Conservation (phyloP, 2,329 filamentous ascomycete species). For the Fusarium sp. region DNA sequence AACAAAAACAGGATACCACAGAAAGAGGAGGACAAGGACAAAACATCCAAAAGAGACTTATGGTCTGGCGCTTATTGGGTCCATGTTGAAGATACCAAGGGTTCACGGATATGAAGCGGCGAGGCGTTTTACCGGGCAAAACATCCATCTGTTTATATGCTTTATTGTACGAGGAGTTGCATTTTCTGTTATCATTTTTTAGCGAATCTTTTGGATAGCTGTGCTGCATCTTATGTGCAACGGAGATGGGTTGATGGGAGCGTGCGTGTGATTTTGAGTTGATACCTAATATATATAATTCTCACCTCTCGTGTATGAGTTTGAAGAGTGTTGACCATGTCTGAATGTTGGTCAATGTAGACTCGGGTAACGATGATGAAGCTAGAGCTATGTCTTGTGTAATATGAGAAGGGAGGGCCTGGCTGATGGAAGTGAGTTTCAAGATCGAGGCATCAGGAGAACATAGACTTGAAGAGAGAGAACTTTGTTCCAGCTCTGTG, state of each 20-base stretch:
- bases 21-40: neutral
- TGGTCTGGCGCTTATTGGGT: constrained; percentile 40
- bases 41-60: constrained; percentile 28
- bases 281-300: constrained; percentile 40
- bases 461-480: no score
- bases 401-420: neutral
- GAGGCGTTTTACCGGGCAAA: constrained; percentile 36
- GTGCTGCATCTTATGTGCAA: constrained; percentile 6
- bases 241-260: constrained; percentile 13
- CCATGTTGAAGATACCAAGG: constrained; percentile 42
- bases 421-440: neutral
- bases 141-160: constrained; percentile 10
- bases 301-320: constrained; percentile 16
- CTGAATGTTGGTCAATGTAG: no score
- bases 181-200: constrained; percentile 7
- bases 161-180: constrained; percentile 19
- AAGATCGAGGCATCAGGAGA: neutral
- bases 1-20: constrained; percentile 8
- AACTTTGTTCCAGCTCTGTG: no score
- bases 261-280: constrained; percentile 17
- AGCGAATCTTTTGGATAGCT: constrained; percentile 22
- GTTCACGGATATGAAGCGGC: constrained; percentile 38
- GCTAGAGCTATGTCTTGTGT: neutral
- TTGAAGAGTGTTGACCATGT: neutral
- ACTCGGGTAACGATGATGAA: no score